Evolutionary conservation across 345 rosid species (phyloP).

Genomic region (Capsella bursapastoris): DNA sequence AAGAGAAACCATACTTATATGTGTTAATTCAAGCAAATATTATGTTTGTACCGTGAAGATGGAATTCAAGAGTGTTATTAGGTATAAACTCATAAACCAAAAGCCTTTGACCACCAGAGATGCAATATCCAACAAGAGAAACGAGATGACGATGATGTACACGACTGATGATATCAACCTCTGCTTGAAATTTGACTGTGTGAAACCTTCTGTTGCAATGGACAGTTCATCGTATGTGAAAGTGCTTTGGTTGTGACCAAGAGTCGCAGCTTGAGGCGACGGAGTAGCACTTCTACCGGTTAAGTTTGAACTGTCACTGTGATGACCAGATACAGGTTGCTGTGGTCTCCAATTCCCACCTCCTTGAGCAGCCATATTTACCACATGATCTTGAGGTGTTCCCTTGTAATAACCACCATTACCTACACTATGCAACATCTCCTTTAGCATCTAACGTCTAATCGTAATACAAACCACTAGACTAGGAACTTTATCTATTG

Average conservation of each 20-base stretch:
- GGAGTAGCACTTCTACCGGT: slow-evolving; percentile 55
- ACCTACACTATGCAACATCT: slow-evolving; percentile 39
- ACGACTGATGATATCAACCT: slow-evolving; percentile 89
- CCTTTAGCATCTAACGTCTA: slow-evolving; percentile 20
- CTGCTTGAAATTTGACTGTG: slow-evolving; percentile 70
- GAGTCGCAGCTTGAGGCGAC: slow-evolving; percentile 52
- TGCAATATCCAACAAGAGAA: slow-evolving; percentile 83
- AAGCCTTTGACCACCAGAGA: slow-evolving; percentile 58
- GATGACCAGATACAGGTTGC: slow-evolving; percentile 38
- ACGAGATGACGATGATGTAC: slow-evolving; percentile 96
- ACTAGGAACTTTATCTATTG: not conserved
- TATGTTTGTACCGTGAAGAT: slow-evolving; percentile 60
- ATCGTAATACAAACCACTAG: not conserved
- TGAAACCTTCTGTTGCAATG: slow-evolving; percentile 69
- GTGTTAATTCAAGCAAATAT: not conserved
- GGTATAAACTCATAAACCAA: slow-evolving; percentile 81
- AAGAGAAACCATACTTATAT: slow-evolving; percentile 1
- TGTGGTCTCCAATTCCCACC: slow-evolving; percentile 41
- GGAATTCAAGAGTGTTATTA: slow-evolving; percentile 76
- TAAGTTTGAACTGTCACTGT: slow-evolving; percentile 54
- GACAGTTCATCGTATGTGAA: slow-evolving; percentile 77
- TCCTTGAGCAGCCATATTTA: slow-evolving; percentile 47
- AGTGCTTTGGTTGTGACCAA: slow-evolving; percentile 65
- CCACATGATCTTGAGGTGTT: slow-evolving; percentile 31
- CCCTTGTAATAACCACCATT: slow-evolving; percentile 46